Conservation (phyloP, 805 yeast genomes). For the Candida vaughaniae region DNA sequence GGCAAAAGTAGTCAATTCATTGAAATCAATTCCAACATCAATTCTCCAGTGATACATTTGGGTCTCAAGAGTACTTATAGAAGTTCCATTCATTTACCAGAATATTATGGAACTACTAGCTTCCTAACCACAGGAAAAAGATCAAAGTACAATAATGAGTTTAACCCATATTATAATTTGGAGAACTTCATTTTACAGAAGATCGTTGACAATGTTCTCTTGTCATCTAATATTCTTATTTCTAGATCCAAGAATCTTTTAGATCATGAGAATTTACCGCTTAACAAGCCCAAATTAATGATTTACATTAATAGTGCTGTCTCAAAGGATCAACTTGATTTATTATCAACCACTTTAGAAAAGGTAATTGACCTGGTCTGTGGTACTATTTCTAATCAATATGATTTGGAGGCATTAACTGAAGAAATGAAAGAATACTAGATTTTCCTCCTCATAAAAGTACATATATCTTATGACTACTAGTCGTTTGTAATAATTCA, state of each 20-base stretch:
- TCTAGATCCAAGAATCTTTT: conserved; percentile 62
- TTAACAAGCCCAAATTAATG: conserved; percentile 37
- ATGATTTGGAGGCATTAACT: conserved; percentile 27
- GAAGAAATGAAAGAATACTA: conserved; percentile 22
- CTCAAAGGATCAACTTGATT: conserved; percentile 24
- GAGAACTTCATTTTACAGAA: conserved; percentile 66
- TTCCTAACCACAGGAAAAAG: conserved; percentile 45
- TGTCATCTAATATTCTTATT: conserved; percentile 55
- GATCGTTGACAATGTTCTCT: conserved; percentile 58
- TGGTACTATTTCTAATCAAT: conserved; percentile 18
- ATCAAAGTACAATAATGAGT: conserved; percentile 40
- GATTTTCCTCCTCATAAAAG: too few relatives aligned
- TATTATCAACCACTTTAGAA: conserved; percentile 22
- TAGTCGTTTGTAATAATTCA: too few relatives aligned
- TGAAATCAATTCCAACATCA: conserved; percentile 52
- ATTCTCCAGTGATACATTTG: conserved; percentile 71
- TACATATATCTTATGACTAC: too few relatives aligned
- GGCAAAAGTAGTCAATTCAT: conserved; percentile 37
- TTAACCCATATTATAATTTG: conserved; percentile 43
- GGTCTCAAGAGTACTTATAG: conserved; percentile 51
- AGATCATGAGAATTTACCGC: conserved; percentile 72
- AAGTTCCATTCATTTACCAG: conserved; percentile 46
- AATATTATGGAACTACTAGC: conserved; percentile 47
- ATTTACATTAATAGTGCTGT: conserved; percentile 31
- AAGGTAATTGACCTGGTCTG: conserved; percentile 23